Evolutionary conservation across 768 basidiomycete species (phyloP), one percentile per base, ranked within the genome.

Genomic region (Coprinopsis strossmayeri): DNA sequence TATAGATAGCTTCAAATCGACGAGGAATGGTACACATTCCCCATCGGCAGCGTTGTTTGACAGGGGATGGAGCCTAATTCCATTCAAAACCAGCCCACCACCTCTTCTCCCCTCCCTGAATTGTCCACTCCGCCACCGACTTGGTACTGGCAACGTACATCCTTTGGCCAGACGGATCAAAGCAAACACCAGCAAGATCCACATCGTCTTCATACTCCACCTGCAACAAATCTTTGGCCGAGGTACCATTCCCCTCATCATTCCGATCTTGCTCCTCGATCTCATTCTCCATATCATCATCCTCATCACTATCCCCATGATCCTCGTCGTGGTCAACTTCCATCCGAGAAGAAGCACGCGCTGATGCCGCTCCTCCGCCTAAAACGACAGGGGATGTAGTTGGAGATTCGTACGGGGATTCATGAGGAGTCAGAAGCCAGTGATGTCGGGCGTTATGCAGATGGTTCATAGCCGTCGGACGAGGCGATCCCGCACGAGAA

Each of bases 41-140:
- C n/a, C n/a, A n/a, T n/a, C n/a, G n/a, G n/a, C n/a, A n/a, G n/a
- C n/a, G n/a, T n/a, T n/a, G n/a, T n/a, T n/a, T n/a, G n/a, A n/a
- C n/a, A n/a, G n/a, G n/a, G n/a, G n/a, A n/a, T n/a, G n/a, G n/a
- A n/a, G n/a, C n/a, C n/a, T n/a, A n/a, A n/a, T n/a, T n/a, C n/a
- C n/a, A n/a, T n/a, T n/a, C n/a, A n/a, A n/a, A n/a, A n/a, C n/a
- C 75, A 37, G 71, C 65, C 81, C 82, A 88, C 84, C 84, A 89
- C 44, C 77, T 69, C 70, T 84, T 86, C 53, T 83, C 82, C 12
- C 80, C 77, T 3, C 83, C 84, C 18, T 77, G 70, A 45, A 93
- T 21, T 18, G 39, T 51, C 56, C 55, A 54, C 46, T 45, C 42
- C 37, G 48, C 55, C 21, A 52, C 35, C 25, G 55, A 48, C 28